These are phyloP conservation scores for Erythrobasidium yunnanense DNA, from an alignment of 768 basidiomycete genomes.

Conservation along the genomic window DNA sequence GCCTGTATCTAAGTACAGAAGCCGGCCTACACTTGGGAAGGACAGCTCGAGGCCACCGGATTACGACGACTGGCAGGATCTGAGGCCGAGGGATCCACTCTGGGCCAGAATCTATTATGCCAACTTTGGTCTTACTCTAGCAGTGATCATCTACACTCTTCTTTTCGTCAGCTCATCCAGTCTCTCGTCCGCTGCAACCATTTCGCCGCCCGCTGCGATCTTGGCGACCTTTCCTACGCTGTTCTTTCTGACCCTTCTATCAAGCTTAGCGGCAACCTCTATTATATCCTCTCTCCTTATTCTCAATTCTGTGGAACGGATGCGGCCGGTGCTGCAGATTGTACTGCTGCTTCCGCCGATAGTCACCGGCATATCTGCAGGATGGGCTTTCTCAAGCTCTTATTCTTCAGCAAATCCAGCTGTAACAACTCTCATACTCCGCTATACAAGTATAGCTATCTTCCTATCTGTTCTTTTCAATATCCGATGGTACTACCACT, in stretches of 20 bases:
- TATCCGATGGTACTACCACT: not conserved
- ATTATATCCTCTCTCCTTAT: not conserved
- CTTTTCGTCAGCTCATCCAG: too few relatives aligned
- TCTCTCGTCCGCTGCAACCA: too few relatives aligned
- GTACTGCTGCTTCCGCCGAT: slow-evolving; percentile 1
- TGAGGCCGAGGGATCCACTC: not conserved
- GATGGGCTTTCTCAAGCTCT: slow-evolving; percentile 9
- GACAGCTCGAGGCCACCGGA: too few relatives aligned
- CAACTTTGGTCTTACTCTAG: not conserved
- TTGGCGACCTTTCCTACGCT: not conserved
- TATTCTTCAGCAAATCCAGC: not conserved
- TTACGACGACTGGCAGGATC: not conserved
- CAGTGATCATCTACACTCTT: not conserved
- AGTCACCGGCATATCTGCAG: not conserved
- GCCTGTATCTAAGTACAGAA: not conserved
- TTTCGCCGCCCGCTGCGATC: not conserved
- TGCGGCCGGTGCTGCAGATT: not conserved
- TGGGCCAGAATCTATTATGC: not conserved
- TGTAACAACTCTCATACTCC: not conserved
- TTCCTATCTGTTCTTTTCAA: not conserved
- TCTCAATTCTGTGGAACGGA: not conserved
- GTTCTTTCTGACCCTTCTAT: not conserved
- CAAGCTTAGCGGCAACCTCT: not conserved
- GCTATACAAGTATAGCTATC: not conserved
- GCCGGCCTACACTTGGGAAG: too few relatives aligned